Conservation (phyloP, 2,329 filamentous ascomycete genomes). For the Rhinocladiella similis region DNA sequence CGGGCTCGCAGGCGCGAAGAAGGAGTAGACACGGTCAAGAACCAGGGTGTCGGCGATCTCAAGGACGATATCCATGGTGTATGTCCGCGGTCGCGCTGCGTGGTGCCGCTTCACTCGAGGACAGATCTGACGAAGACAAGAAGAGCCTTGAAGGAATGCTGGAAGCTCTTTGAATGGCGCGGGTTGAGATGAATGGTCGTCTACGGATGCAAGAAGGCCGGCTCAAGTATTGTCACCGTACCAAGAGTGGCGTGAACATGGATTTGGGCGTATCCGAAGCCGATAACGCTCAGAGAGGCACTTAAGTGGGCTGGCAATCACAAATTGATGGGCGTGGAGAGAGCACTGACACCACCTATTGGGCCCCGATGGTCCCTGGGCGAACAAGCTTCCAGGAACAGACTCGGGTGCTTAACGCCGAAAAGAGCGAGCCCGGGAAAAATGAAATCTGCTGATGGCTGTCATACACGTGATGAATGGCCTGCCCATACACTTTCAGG, state of each 20-base stretch:
- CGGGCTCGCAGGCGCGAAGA: slow-evolving; percentile 61
- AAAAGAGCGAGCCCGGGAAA: neutral
- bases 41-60: slow-evolving; percentile 80
- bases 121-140: neutral
- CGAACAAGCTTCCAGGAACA: neutral
- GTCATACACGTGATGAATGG: neutral
- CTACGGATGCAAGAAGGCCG: neutral
- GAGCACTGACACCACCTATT: neutral
- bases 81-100: neutral
- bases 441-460: neutral
- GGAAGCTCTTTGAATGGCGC: too few relatives aligned
- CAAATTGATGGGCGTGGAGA: neutral
- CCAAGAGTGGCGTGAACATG: slow-evolving; percentile 11
- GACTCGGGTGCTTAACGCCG: neutral
- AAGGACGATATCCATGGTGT: slow-evolving; percentile 85
- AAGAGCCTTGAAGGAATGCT: too few relatives aligned
- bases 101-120: neutral
- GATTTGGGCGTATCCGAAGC: slow-evolving; percentile 9
- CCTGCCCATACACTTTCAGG: neutral
- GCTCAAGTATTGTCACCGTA: neutral
- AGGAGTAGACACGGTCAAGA: slow-evolving; percentile 77
- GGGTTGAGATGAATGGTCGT: neutral
- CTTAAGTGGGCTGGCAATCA: neutral
- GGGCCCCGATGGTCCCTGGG: neutral
- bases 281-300: slow-evolving; percentile 4